These are phyloP conservation scores for Nannizzia gypsea DNA, from an alignment of 2,329 filamentous ascomycete species.

Conservation along the genomic window DNA sequence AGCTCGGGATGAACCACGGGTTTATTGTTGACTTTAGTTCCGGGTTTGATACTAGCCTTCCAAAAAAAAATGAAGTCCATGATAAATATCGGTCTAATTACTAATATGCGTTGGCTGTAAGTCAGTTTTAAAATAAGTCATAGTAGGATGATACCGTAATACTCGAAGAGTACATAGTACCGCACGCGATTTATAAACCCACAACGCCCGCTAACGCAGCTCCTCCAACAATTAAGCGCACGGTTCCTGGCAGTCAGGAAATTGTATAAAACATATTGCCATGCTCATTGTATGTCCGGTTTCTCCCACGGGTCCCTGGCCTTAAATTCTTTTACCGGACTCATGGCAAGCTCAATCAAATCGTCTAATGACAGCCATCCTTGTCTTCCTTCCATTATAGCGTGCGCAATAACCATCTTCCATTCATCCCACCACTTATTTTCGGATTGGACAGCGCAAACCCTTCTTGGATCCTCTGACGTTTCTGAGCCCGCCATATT, in stretches of 20 bases:
- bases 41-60: background rate
- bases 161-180: background rate
- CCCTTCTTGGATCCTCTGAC: background rate
- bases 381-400: background rate
- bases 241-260: background rate
- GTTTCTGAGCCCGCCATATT: background rate
- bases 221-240: background rate
- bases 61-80: background rate
- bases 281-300: background rate
- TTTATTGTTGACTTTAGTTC: conserved; percentile 6
- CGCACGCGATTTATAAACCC: background rate
- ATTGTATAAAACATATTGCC: background rate
- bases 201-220: background rate
- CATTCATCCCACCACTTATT: conserved; percentile 5
- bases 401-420: background rate
- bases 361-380: conserved; percentile 4
- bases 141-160: too few species aligned
- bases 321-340: background rate
- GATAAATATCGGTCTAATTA: too few species aligned
- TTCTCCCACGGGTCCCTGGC: background rate
- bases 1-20: background rate
- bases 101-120: too few species aligned
- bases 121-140: too few species aligned
- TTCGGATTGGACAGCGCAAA: conserved; percentile 2
- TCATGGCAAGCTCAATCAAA: conserved; percentile 1